Evolutionary conservation across 345 rosid genomes (phyloP).

Genomic region (Eutrema heterophyllum): DNA sequence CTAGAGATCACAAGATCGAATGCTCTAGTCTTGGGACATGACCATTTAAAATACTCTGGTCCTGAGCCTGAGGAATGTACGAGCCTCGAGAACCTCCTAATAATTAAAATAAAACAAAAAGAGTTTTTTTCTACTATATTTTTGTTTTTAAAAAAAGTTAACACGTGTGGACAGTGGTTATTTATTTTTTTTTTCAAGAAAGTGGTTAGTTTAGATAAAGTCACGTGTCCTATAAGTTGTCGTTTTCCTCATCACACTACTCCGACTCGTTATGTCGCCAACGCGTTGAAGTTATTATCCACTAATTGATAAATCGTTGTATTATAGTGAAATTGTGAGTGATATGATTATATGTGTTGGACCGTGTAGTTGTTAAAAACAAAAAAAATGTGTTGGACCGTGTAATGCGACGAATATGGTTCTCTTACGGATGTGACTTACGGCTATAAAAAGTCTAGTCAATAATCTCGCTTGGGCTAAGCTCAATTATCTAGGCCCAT

Average conservation of each 20-base stretch:
- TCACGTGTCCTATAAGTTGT: slow-evolving; percentile 26
- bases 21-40: too few relatives aligned
- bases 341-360: slow-evolving; percentile 1
- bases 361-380: too few relatives aligned
- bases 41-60: too few relatives aligned
- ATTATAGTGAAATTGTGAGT: not conserved
- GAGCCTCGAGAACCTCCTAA: too few relatives aligned
- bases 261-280: slow-evolving; percentile 15
- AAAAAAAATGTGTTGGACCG: too few relatives aligned
- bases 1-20: too few relatives aligned
- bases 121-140: too few relatives aligned
- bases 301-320: not conserved
- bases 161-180: slow-evolving; percentile 15
- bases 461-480: slow-evolving; percentile 4
- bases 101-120: too few relatives aligned
- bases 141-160: not conserved
- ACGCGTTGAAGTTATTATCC: slow-evolving; percentile 1
- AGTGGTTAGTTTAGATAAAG: slow-evolving; percentile 6
- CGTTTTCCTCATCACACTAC: slow-evolving; percentile 18
- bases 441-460: not conserved
- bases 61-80: too few relatives aligned
- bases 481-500: slow-evolving; percentile 5
- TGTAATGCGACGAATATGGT: slow-evolving; percentile 15
- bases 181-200: not conserved
- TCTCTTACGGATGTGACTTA: not conserved